Conservation (phyloP, 306 rosid genomes). For the Dryas alaskensis region DNA sequence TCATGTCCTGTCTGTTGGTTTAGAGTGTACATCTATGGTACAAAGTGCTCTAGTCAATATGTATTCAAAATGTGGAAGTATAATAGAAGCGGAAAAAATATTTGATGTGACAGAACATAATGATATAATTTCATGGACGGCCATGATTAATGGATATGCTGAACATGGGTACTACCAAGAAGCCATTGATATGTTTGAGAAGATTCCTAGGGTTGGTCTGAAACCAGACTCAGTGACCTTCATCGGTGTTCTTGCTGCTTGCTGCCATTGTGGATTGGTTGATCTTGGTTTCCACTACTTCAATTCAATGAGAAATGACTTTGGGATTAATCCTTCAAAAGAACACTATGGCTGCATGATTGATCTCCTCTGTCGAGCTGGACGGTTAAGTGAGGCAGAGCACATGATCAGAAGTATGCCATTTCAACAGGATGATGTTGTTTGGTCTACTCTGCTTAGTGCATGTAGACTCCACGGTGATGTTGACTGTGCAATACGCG, state of each 20-base stretch:
- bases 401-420: conserved; percentile 58
- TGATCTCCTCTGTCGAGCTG: conserved; percentile 85
- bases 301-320: conserved; percentile 43
- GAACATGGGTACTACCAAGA: conserved; percentile 69
- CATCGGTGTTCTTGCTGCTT: conserved; percentile 67
- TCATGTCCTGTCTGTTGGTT: conserved; percentile 50
- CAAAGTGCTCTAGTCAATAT: conserved; percentile 67
- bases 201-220: conserved; percentile 45
- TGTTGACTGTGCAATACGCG: conserved; percentile 53
- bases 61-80: conserved; percentile 74
- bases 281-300: conserved; percentile 71
- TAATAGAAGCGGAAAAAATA: conserved; percentile 56
- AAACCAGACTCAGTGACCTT: conserved; percentile 67
- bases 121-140: conserved; percentile 72
- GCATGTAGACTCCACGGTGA: conserved; percentile 66
- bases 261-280: conserved; percentile 76
- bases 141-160: conserved; percentile 74
- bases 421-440: conserved; percentile 58
- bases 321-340: conserved; percentile 54
- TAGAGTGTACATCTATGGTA: conserved; percentile 53
- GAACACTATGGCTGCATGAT: conserved; percentile 79
- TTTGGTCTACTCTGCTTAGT: conserved; percentile 81
- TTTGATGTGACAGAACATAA: conserved; percentile 32
- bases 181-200: conserved; percentile 71
- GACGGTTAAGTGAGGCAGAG: conserved; percentile 65